These are phyloP conservation scores for Trichoderma breve DNA, from an alignment of 2,329 filamentous ascomycete genomes.

Conservation along the genomic window DNA sequence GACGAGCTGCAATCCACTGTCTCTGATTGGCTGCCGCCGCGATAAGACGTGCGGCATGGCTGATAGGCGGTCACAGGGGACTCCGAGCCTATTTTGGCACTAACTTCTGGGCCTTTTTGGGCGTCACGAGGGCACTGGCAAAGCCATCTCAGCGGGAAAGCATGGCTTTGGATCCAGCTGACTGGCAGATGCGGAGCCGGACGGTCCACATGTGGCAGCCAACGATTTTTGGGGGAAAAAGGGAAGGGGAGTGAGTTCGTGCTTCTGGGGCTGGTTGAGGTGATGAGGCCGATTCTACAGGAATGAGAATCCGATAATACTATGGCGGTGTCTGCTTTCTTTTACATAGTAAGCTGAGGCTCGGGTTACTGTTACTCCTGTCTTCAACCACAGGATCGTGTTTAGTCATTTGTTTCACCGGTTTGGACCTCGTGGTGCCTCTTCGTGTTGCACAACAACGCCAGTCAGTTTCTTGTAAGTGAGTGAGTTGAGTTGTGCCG, in stretches of 20 bases:
- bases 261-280: conserved; percentile 5
- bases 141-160: background rate
- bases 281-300: background rate
- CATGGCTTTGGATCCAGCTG: background rate
- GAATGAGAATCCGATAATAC: background rate
- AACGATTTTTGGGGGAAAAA: background rate
- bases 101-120: background rate
- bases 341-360: background rate
- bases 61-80: background rate
- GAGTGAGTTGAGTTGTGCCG: background rate
- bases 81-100: background rate
- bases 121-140: background rate
- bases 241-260: background rate
- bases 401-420: background rate
- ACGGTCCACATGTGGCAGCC: background rate
- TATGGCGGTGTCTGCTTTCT: background rate
- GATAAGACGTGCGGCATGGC: background rate
- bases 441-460: background rate
- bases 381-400: background rate
- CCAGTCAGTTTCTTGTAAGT: background rate
- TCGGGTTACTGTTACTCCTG: background rate
- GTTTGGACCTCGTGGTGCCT: background rate
- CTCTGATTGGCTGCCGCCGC: background rate
- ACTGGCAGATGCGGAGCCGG: conserved; percentile 1
- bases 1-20: background rate